Percentiles rank a stretch among this genome's conserved stretches.
Evolutionary conservation across 2,329 filamentous ascomycete species (phyloP).

Genomic region (Penicillium frequentans): DNA sequence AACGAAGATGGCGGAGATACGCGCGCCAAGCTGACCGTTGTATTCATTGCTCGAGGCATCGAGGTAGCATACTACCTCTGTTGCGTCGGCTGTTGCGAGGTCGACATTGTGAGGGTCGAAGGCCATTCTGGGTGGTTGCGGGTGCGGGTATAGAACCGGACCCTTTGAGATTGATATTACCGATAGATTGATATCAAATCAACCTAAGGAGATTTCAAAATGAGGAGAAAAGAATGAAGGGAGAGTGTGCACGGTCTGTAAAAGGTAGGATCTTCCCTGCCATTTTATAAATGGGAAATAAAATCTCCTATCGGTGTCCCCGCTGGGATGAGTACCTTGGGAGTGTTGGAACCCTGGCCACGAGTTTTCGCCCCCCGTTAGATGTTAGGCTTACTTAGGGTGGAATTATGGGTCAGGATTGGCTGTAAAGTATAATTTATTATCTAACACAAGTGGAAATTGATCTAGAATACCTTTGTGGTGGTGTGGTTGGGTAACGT

Average conservation of each 20-base stretch:
- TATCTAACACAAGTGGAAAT: neutral
- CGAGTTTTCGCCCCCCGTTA: conserved; percentile 9
- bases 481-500: neutral
- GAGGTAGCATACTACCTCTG: conserved; percentile 54
- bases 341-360: conserved; percentile 1
- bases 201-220: neutral
- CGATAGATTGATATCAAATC: neutral
- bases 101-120: conserved; percentile 47
- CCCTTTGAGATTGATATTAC: neutral
- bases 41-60: conserved; percentile 52
- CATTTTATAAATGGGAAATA: conserved; percentile 13
- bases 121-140: conserved; percentile 13
- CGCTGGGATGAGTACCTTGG: conserved; percentile 17
- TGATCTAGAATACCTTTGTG: neutral
- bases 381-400: neutral
- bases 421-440: neutral
- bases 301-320: conserved; percentile 6
- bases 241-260: neutral
- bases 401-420: neutral
- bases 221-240: neutral
- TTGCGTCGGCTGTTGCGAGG: conserved; percentile 43
- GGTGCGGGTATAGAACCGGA: neutral
- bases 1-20: conserved; percentile 48
- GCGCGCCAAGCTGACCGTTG: conserved; percentile 49
- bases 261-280: neutral